A percentile compares a stretch with the other conserved stretches of the same genome.
These are phyloP conservation scores for Fusarium gaditjirri DNA, from an alignment of 2,329 filamentous ascomycete genomes.

Conservation along the genomic window DNA sequence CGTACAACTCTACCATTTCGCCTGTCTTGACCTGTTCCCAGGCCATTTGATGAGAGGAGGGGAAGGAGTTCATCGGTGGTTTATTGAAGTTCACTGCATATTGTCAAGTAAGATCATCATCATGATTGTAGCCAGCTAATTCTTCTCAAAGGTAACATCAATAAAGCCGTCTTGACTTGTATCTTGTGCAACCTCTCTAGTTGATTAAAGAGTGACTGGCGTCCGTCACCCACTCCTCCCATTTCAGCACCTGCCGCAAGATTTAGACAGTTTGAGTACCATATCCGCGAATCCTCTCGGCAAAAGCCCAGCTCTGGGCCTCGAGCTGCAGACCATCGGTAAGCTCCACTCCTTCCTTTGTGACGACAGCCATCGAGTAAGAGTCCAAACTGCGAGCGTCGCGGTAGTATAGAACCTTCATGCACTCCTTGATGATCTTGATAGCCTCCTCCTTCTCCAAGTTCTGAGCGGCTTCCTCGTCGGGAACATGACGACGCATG, in stretches of 20 bases:
- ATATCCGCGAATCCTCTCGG: constrained; percentile 93
- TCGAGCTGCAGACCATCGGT: constrained; percentile 89
- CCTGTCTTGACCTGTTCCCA: background rate
- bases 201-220: constrained; percentile 21
- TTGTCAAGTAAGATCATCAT: background rate
- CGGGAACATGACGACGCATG: constrained; percentile 83
- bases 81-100: background rate
- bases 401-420: constrained; percentile 98
- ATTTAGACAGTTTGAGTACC: constrained; percentile 80
- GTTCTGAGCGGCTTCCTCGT: constrained; percentile 79
- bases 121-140: constrained; percentile 2
- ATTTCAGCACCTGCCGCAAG: background rate
- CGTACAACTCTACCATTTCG: constrained; percentile 1
- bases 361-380: constrained; percentile 92
- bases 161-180: constrained; percentile 6
- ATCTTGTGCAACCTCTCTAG: constrained; percentile 5
- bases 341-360: constrained; percentile 87
- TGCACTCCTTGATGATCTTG: constrained; percentile 85
- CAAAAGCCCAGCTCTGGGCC: constrained; percentile 98
- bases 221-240: constrained; percentile 5
- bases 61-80: background rate
- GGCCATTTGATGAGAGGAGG: background rate
- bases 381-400: constrained; percentile 92
- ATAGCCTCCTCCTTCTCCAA: constrained; percentile 83
- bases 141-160: constrained; percentile 7